Conservation (phyloP, 371 early-diverging fungal genomes). For the Quaeritorhiza haematococci region DNA sequence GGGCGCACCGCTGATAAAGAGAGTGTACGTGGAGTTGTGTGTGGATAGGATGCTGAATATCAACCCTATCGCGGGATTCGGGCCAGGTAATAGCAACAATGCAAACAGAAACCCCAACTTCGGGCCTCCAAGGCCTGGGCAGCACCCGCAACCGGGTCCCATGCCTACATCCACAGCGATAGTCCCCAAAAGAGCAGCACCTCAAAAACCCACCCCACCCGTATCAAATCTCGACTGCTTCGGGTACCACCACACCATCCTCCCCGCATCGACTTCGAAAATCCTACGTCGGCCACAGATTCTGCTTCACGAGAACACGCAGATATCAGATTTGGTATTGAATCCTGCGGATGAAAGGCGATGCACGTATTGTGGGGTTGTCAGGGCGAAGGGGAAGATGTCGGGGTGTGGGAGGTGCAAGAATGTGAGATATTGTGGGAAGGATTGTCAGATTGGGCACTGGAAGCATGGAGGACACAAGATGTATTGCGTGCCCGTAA, state of each 20-base stretch:
- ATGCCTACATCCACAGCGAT: too few relatives aligned
- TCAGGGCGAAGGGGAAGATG: not conserved
- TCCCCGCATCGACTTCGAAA: not conserved
- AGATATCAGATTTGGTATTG: not conserved
- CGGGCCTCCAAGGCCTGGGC: not conserved
- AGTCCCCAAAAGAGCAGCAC: too few relatives aligned
- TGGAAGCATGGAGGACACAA: constrained; percentile 17
- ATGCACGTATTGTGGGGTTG: constrained; percentile 16
- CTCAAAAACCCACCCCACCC: not conserved
- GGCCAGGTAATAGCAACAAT: not conserved
- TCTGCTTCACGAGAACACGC: not conserved
- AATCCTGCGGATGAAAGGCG: not conserved
- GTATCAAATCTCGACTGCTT: constrained; percentile 12
- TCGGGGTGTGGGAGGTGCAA: constrained; percentile 1
- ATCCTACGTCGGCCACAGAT: constrained; percentile 1
- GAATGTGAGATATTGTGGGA: constrained; percentile 7
- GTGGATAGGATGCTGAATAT: constrained; percentile 11
- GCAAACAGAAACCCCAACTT: too few relatives aligned
- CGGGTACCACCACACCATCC: constrained; percentile 9
- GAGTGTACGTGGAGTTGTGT: constrained; percentile 19
- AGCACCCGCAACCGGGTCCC: not conserved
- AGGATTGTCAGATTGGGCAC: constrained; percentile 5
- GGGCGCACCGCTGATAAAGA: not conserved
- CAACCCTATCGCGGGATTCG: not conserved
- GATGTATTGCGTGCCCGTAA: constrained; percentile 11